Conservation (phyloP, 2,329 filamentous ascomycete genomes). For the Nannizziopsis arthrosporioides region DNA sequence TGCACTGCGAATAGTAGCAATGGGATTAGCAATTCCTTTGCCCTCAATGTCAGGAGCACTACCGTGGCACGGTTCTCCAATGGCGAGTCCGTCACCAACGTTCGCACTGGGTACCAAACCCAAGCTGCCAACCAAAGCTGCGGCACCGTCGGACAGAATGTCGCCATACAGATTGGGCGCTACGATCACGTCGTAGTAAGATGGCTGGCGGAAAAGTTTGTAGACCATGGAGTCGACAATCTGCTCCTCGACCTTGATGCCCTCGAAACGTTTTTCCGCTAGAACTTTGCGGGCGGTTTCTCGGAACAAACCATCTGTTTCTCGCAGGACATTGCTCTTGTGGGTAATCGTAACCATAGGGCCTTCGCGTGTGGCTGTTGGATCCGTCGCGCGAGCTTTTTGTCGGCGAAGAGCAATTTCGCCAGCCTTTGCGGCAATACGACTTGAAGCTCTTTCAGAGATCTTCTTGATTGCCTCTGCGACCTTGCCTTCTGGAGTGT, state of each 20-base stretch:
- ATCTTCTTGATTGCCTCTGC: conserved; percentile 98
- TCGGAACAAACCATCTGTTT: conserved; percentile 94
- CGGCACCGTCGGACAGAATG: conserved; percentile 88
- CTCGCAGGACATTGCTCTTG: conserved; percentile 93
- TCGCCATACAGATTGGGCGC: conserved; percentile 97
- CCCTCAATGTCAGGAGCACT: conserved; percentile 93
- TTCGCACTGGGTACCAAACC: conserved; percentile 92
- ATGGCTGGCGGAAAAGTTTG: conserved; percentile 94
- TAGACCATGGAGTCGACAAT: conserved; percentile 99
- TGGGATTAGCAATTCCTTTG: conserved; percentile 84
- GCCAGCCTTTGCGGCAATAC: conserved; percentile 87
- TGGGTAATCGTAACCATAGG: conserved; percentile 92
- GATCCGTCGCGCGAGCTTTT: conserved; percentile 53
- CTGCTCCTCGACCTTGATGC: conserved; percentile 74
- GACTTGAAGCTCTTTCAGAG: conserved; percentile 66
- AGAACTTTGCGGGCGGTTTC: conserved; percentile 64
- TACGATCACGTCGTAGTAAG: conserved; percentile 94
- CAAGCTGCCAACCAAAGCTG: conserved; percentile 80
- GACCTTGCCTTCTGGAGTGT: conserved; percentile 62
- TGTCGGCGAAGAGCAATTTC: conserved; percentile 85
- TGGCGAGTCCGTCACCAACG: conserved; percentile 85
- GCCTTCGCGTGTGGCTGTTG: conserved; percentile 51
- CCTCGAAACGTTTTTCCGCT: conserved; percentile 49
- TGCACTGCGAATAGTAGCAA: conserved; percentile 82
- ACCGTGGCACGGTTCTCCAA: conserved; percentile 96